phyloP scores from a whole-genome alignment of 1,284 basidiomycete species.

The Hymenochaete sp. region DNA sequence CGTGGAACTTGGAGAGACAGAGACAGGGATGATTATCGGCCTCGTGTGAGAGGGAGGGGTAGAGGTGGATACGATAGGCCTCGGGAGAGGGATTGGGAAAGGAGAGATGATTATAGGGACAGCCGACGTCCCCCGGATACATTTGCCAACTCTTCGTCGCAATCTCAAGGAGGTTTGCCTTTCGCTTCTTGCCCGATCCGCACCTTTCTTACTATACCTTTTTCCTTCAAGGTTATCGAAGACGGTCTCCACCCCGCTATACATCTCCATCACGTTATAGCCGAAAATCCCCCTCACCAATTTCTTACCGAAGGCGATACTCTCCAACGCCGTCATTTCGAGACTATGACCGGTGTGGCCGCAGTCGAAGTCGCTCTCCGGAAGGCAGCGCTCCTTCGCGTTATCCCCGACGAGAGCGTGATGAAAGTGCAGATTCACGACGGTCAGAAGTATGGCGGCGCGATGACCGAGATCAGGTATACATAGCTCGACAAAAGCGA shows the following conservation, averaged over 20 bases:
- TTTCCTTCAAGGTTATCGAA: slow-evolving; percentile 7
- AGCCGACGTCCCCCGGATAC: not conserved
- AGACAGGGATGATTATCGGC: slow-evolving; percentile 14
- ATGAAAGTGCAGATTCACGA: slow-evolving; percentile 8
- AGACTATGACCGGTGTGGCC: not conserved
- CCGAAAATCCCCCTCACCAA: slow-evolving; percentile 12
- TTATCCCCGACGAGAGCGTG: not conserved
- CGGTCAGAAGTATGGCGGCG: slow-evolving; percentile 5
- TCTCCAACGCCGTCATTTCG: slow-evolving; percentile 10
- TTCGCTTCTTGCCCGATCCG: not conserved
- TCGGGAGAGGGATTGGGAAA: slow-evolving; percentile 5
- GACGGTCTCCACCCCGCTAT: slow-evolving; percentile 10
- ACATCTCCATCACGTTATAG: no score
- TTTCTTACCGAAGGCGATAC: not conserved
- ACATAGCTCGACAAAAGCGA: not conserved
- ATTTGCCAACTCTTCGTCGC: slow-evolving; percentile 5
- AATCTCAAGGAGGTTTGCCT: slow-evolving; percentile 7
- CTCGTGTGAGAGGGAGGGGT: slow-evolving; percentile 3
- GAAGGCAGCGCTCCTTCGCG: not conserved
- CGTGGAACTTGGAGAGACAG: slow-evolving; percentile 12
- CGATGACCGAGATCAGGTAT: slow-evolving; percentile 2
- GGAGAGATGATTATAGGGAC: slow-evolving; percentile 2
- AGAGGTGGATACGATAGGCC: slow-evolving; percentile 12
- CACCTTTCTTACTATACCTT: not conserved
- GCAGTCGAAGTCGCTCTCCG: not conserved